Base-by-base conservation (phyloP, 1,139 yeast genomes). In the Candida sanyaensis region DNA sequence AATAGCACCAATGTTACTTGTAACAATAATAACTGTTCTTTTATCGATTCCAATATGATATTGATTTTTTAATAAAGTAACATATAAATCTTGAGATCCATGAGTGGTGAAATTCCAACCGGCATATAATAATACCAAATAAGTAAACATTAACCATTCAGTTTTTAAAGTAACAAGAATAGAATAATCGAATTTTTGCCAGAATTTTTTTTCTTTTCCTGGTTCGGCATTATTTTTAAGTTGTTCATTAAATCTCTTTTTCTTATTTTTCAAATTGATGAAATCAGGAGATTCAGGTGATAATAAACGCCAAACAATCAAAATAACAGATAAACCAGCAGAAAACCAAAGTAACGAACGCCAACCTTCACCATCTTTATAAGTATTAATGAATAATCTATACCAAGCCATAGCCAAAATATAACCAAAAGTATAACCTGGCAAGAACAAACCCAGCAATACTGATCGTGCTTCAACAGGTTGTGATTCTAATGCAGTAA, bases 261-360 rank as follows among this genome's bases (percentile, higher is more conserved):
- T 59, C 38, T 52, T 56, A 28, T 57, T 55, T 44, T 57, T 50
- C 47, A 61, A 47, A 31, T 52, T 57, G 4, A 57, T n/a, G 41
- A 55, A 61, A 46, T 66, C 57, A 45, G 65, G 63, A 2, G 75
- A 66, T 58, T 72, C 76, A 1, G 75, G 73, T 42, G 60, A 58
- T 42, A 58, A 60, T 27, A 58, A 53, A 53, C 75, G 63, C 73
- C 73, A 69, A 17, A 59, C 47, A 27, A 71, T 61, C 42, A 71
- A 62, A 27, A 71, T 47, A 4, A 69, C 64, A 8, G 75, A 72
- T 17, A 68, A 65, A 26, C 92, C 88, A 26, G 93, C 83, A 45
- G 88, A 81, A 59, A 89, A 86, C 91, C 95, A 88, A 65, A 84
- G 86, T 54, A 88, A 72, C 1, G 90, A 78, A 61, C 95, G 77